phyloP scores from a whole-genome alignment of 2,329 filamentous ascomycete species.

The Sarocladium brachiariae region DNA sequence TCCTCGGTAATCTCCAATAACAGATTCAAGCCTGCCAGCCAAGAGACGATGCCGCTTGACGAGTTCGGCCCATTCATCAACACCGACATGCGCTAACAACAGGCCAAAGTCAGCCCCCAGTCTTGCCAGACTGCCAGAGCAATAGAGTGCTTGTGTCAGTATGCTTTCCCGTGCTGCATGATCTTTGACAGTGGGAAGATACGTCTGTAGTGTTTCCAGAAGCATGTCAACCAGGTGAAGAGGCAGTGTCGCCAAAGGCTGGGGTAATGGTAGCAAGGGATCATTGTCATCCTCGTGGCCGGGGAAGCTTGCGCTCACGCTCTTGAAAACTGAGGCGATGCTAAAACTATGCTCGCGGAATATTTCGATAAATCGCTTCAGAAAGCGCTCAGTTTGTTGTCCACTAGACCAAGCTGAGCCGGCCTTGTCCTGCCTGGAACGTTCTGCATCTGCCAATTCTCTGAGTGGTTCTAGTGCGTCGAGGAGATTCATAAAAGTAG shows the following conservation, averaged over 20 bases:
- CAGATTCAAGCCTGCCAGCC: conserved; percentile 69
- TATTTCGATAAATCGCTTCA: conserved; percentile 95
- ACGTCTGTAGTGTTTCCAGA: conserved; percentile 64
- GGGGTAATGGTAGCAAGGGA: conserved; percentile 57
- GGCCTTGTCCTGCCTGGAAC: conserved; percentile 35
- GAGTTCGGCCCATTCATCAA: conserved; percentile 77
- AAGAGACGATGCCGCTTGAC: conserved; percentile 82
- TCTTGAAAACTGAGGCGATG: conserved; percentile 90
- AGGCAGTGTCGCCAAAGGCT: conserved; percentile 76
- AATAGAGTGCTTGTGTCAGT: conserved; percentile 88
- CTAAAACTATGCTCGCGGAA: conserved; percentile 97
- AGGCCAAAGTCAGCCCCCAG: conserved; percentile 90
- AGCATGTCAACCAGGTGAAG: conserved; percentile 77
- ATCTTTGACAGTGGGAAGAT: conserved; percentile 77
- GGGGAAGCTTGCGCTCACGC: conserved; percentile 51
- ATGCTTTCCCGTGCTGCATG: conserved; percentile 77
- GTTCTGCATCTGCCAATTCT: conserved; percentile 86
- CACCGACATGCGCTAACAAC: conserved; percentile 58
- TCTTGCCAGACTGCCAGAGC: conserved; percentile 81
- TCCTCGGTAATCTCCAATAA: conserved; percentile 46
- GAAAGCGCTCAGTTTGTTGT: conserved; percentile 86
- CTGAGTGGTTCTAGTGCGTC: conserved; percentile 78
- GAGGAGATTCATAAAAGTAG: conserved; percentile 71
- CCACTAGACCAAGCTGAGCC: conserved; percentile 48
- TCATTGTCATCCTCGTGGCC: conserved; percentile 16